A percentile compares a stretch with the other conserved stretches of the same genome.
Evolutionary conservation across 257 asterid species (phyloP).

Genomic region (Penstemon barbatus): DNA sequence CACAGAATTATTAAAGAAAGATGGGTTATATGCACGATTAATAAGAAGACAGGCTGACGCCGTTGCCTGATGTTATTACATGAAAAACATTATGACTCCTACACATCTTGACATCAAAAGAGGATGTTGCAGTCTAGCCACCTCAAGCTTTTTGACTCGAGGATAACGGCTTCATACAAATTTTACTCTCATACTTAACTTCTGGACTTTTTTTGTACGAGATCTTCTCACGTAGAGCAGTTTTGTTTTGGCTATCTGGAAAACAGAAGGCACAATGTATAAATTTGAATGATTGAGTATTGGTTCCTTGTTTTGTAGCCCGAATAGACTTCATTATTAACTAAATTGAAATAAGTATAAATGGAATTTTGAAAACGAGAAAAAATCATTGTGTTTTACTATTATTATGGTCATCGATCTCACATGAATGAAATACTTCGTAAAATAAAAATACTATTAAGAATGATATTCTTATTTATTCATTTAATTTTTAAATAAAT

Average conservation of each 20-base stretch:
- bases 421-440: no score
- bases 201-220: not conserved
- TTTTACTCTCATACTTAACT: constrained; percentile 5
- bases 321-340: no score
- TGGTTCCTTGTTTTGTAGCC: no score
- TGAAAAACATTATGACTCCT: constrained; percentile 12
- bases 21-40: constrained; percentile 82
- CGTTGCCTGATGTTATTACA: constrained; percentile 48
- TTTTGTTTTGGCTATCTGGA: not conserved
- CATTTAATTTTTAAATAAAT: no score
- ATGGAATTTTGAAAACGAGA: no score
- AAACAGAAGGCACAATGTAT: not conserved
- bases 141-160: constrained; percentile 31
- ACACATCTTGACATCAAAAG: not conserved
- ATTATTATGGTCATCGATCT: no score
- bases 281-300: no score
- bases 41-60: constrained; percentile 79
- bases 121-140: constrained; percentile 20
- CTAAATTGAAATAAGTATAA: no score
- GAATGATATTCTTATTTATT: no score
- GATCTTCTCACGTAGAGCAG: not conserved
- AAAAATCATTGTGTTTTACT: no score
- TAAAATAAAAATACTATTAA: no score
- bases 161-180: constrained; percentile 24
- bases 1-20: constrained; percentile 57